A percentile compares a stretch with the other conserved stretches of the same genome.
Evolutionary conservation across 75 land plant species (phyloP).

Genomic region (Chamaecyparis obtusa): DNA sequence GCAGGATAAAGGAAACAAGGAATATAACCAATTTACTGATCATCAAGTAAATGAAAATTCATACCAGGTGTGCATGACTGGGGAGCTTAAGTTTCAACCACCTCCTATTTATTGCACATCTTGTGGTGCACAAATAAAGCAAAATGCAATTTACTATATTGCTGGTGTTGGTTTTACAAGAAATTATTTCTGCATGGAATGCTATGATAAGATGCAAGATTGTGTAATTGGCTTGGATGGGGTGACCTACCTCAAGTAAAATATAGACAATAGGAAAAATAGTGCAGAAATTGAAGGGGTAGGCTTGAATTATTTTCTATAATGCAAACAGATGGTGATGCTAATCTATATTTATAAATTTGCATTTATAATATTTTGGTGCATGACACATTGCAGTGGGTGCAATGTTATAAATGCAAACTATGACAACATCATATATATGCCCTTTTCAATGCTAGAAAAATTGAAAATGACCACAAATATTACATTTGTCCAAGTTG

Average conservation of each 20-base stretch:
- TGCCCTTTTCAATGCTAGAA: slow-evolving; percentile 88
- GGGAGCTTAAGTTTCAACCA: slow-evolving; percentile 93
- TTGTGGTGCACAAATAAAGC: slow-evolving; percentile 93
- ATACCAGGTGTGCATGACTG: slow-evolving; percentile 93
- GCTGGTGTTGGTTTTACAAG: slow-evolving; percentile 76
- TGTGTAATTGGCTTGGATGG: slow-evolving; percentile 76
- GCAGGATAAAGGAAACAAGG: slow-evolving; percentile 94
- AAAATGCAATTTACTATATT: slow-evolving; percentile 84
- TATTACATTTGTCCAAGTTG: slow-evolving; percentile 95
- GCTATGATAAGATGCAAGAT: slow-evolving; percentile 85
- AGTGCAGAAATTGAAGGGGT: slow-evolving; percentile 97
- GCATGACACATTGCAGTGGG: slow-evolving; percentile 68
- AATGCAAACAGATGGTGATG: neutral
- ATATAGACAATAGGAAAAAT: slow-evolving; percentile 83
- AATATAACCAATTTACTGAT: slow-evolving; percentile 90
- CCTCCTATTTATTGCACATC: slow-evolving; percentile 91
- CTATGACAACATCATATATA: slow-evolving; percentile 96
- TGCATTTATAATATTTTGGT: neutral
- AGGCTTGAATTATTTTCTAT: slow-evolving; percentile 13
- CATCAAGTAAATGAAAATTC: slow-evolving; percentile 86
- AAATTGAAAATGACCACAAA: slow-evolving; percentile 92
- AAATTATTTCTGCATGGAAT: slow-evolving; percentile 83
- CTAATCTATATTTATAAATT: neutral
- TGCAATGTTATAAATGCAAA: slow-evolving; percentile 94
- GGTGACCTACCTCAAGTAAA: slow-evolving; percentile 51